Evolutionary conservation across 352 stramenopile species (phyloP).

Genomic region (Globisporangium lucens): DNA sequence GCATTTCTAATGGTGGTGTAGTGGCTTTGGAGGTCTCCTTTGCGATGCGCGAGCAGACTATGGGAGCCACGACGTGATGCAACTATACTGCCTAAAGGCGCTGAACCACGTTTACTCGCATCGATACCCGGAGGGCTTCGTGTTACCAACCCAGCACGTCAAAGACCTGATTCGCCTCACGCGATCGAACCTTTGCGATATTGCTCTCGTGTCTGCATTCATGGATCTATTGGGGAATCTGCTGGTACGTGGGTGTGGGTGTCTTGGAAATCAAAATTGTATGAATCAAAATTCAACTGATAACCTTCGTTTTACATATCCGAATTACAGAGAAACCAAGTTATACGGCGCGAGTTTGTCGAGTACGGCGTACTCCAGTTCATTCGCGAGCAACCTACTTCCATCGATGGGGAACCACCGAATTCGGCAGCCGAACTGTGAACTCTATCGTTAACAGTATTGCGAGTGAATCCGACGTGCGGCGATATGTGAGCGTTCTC

Average conservation of each 20-base stretch:
- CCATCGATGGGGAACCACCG: constrained; percentile 15
- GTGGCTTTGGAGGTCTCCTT: not conserved
- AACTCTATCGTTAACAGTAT: constrained; percentile 23
- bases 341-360: constrained; percentile 19
- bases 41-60: constrained; percentile 1
- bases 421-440: constrained; percentile 16
- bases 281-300: not conserved
- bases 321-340: constrained; percentile 17
- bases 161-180: constrained; percentile 26
- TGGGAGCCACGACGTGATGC: not conserved
- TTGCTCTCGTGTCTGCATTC: constrained; percentile 19
- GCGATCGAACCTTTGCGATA: constrained; percentile 21
- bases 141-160: constrained; percentile 21
- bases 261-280: not conserved
- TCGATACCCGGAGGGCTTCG: not conserved
- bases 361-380: constrained; percentile 27
- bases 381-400: constrained; percentile 20
- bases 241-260: not conserved
- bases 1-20: not conserved
- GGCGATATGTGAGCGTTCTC: constrained; percentile 21
- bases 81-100: constrained; percentile 9
- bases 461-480: constrained; percentile 25
- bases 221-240: constrained; percentile 17
- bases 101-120: constrained; percentile 6
- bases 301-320: not conserved